phyloP scores from a whole-genome alignment of 2,329 filamentous ascomycete species.

The Xylaria multiplex region DNA sequence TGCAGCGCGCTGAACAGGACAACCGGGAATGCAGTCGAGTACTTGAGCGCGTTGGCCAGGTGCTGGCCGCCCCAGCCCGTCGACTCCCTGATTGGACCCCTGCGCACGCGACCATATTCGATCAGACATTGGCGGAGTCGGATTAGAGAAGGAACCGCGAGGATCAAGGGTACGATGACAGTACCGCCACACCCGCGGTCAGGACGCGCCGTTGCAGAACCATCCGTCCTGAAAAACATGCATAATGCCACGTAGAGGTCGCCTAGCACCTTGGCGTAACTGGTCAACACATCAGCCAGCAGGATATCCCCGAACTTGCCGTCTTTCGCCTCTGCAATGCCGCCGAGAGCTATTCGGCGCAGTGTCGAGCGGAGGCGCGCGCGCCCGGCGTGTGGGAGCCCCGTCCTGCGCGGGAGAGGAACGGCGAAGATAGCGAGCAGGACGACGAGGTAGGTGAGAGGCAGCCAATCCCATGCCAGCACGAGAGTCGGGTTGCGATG shows the following conservation, averaged over 20 bases:
- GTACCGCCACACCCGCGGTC: conserved; percentile 83
- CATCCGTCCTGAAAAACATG: conserved; percentile 82
- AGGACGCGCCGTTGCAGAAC: conserved; percentile 81
- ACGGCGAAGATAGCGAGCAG: conserved; percentile 77
- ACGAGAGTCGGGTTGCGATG: conserved; percentile 75
- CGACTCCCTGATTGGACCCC: conserved; percentile 63
- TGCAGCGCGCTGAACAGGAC: conserved; percentile 82
- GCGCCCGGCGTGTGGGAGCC: conserved; percentile 75
- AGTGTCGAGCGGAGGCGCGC: conserved; percentile 79
- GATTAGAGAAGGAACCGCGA: conserved; percentile 84
- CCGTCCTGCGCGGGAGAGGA: conserved; percentile 69
- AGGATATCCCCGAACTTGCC: conserved; percentile 96
- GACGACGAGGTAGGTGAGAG: conserved; percentile 81
- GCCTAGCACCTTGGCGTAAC: conserved; percentile 90
- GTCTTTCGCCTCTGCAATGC: conserved; percentile 84
- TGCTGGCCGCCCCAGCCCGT: conserved; percentile 84
- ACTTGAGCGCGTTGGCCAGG: conserved; percentile 93
- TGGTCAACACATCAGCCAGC: conserved; percentile 92
- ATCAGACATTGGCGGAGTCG: conserved; percentile 92
- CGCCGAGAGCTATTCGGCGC: conserved; percentile 82
- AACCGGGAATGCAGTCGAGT: conserved; percentile 92
- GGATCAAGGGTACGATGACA: conserved; percentile 83
- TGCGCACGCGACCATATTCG: conserved; percentile 79
- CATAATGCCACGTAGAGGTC: conserved; percentile 89
- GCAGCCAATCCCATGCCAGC: conserved; percentile 83